Evolutionary conservation across 2,329 filamentous ascomycete genomes (phyloP).

Genomic region (Septoria petroselini): DNA sequence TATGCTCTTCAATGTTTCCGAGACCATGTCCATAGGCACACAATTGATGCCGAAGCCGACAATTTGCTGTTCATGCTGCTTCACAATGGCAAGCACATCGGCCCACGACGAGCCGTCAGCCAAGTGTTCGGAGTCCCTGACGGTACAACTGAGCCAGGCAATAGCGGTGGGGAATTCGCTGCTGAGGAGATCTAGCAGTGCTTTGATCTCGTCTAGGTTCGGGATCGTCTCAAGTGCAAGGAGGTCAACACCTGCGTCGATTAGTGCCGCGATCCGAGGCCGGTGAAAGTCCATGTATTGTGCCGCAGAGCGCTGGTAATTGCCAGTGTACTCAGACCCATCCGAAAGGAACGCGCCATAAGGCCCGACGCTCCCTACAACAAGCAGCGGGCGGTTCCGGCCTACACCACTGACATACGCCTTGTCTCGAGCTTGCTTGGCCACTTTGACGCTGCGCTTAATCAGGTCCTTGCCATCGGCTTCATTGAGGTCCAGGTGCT

Average conservation of each 20-base stretch:
- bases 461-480: constrained; percentile 40
- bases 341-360: constrained; percentile 50
- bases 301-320: constrained; percentile 36
- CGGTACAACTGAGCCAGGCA: constrained; percentile 46
- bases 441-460: constrained; percentile 43
- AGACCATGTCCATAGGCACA: constrained; percentile 38
- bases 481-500: constrained; percentile 39
- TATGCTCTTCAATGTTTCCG: constrained; percentile 38
- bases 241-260: constrained; percentile 44
- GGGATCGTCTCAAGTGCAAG: constrained; percentile 50
- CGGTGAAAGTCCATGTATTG: constrained; percentile 46
- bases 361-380: constrained; percentile 49
- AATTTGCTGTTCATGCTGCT: constrained; percentile 34
- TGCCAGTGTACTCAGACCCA: constrained; percentile 48
- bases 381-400: constrained; percentile 29
- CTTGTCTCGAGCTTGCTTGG: constrained; percentile 38
- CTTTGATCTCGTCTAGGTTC: constrained; percentile 40
- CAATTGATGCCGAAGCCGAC: constrained; percentile 49
- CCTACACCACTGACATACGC: background rate
- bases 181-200: constrained; percentile 41
- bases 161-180: constrained; percentile 40
- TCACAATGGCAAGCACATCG: constrained; percentile 36
- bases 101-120: constrained; percentile 44
- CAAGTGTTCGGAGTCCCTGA: constrained; percentile 39
- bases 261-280: constrained; percentile 42